Evolutionary conservation across 805 yeast species (phyloP), one percentile per base, ranked within the genome.

Genomic region (Starmerella cellae): DNA sequence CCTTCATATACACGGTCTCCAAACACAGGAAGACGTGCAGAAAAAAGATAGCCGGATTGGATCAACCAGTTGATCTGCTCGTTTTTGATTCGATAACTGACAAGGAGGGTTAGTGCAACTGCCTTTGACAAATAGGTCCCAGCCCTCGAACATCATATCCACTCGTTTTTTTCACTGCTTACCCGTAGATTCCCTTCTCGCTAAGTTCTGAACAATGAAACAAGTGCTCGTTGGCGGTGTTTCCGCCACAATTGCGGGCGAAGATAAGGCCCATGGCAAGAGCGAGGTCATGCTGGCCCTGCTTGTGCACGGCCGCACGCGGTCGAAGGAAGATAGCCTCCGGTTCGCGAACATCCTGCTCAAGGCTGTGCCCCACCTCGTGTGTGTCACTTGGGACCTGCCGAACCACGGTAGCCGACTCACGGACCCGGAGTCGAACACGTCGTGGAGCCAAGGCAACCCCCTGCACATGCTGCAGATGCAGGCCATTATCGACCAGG

Each of bases 381-480:
- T 75, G 28, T 68, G 69, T 35, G 71, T 71, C 10, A 62, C 73
- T 0, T 71, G 70, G 47, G 81, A 75, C 51, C 53, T 60, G 45
- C 63, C 77, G 27, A 75, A 75, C 55, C 81, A 75, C 51, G 80
- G 82, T 3, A 59, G 59, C 19, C 60, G 81, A 28, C 39, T 51
- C 9, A 55, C 70, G 4, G 62, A 65, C 35, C 52, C 46, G 3
- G 24, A 26, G 14, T 55, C 58, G 29, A 74, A 72, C 55, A 39
- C 51, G 2, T 59, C 60, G 19, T 75, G 80, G 80, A 47, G 44
- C 1, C 53, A 53, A 3, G 75, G 75, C 2, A 74, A 74, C 52
- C 48, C 47, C 14, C 57, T 64, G n/a, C 79, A 75, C 51, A 76
- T 67, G 1, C 50, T 60, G 42, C 76, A 74, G 50, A 62, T 75